Evolutionary conservation across 306 rosid genomes (phyloP).

Genomic region (Cucumis cinereus): DNA sequence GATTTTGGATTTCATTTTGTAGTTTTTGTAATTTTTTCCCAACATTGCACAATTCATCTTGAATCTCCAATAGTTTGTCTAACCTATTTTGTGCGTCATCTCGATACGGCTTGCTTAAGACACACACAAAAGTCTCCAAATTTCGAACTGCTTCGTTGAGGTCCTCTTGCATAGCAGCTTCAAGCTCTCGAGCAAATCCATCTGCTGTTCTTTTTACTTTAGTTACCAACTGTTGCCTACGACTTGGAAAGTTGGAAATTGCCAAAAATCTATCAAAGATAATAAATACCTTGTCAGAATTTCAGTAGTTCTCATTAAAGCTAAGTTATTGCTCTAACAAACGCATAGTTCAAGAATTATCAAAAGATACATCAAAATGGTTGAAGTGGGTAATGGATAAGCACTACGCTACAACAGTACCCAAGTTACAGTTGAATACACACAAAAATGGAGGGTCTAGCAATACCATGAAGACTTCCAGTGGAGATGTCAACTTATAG

Average conservation of each 20-base stretch:
- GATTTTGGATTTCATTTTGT: constrained; percentile 70
- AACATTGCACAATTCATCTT: constrained; percentile 45
- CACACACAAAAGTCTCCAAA: constrained; percentile 44
- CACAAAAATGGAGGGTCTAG: background rate
- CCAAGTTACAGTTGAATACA: background rate
- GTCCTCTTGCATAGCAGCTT: constrained; percentile 84
- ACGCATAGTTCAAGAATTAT: background rate
- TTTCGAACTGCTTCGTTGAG: constrained; percentile 43
- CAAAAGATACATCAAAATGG: background rate
- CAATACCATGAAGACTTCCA: background rate
- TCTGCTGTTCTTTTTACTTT: constrained; percentile 71
- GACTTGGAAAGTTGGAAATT: constrained; percentile 59
- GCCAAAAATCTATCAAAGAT: constrained; percentile 45
- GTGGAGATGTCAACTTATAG: background rate
- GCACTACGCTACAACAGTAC: background rate
- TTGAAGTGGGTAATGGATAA: background rate
- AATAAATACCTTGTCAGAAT: background rate
- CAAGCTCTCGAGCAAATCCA: constrained; percentile 56
- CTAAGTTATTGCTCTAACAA: background rate
- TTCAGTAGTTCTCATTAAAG: background rate
- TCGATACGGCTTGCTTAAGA: constrained; percentile 56
- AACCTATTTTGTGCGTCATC: constrained; percentile 58
- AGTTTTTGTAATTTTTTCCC: constrained; percentile 56
- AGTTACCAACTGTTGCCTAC: constrained; percentile 47
- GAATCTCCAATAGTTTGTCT: constrained; percentile 45